Conservation (phyloP, 441 rosid species). For the Viola pubescens region DNA sequence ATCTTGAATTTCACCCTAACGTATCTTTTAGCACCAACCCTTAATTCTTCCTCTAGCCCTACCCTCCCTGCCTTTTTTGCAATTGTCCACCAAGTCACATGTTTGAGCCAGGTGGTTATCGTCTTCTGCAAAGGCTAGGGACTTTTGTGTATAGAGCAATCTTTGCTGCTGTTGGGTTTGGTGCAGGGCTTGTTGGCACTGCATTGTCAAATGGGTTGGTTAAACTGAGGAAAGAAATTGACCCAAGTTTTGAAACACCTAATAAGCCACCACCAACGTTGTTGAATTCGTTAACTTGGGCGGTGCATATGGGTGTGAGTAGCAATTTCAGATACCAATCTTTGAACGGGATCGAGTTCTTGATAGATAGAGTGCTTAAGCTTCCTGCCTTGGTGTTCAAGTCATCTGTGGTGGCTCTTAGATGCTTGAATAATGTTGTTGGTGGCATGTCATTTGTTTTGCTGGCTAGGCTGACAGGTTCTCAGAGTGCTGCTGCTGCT, state of each 20-base stretch:
- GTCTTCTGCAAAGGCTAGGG: conserved; percentile 48
- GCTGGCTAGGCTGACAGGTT: conserved; percentile 89
- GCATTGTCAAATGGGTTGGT: conserved; percentile 79
- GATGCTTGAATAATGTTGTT: conserved; percentile 68
- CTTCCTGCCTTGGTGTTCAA: conserved; percentile 52
- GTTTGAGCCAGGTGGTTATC: conserved; percentile 66
- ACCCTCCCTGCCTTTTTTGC: conserved; percentile 57
- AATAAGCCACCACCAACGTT: conserved; percentile 88
- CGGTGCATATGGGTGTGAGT: conserved; percentile 85
- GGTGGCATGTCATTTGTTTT: conserved; percentile 89
- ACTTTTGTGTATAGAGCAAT: conserved; percentile 65
- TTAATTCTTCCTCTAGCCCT: conserved; percentile 33
- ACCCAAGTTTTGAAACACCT: conserved; percentile 76
- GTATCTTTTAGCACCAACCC: conserved; percentile 81
- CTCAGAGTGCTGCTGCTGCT: conserved; percentile 41
- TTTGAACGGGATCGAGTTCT: conserved; percentile 53
- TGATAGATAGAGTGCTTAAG: conserved; percentile 37
- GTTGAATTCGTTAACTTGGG: conserved; percentile 85
- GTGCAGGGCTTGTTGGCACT: conserved; percentile 87
- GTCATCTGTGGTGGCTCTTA: conserved; percentile 64
- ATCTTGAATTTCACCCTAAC: conserved; percentile 84
- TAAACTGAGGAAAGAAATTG: conserved; percentile 84
- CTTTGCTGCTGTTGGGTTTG: conserved; percentile 83
- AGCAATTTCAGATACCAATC: conserved; percentile 92
- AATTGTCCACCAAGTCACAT: conserved; percentile 73